Evolutionary conservation across 2,329 filamentous ascomycete genomes (phyloP), one percentile per base, ranked within the genome.

Genomic region (Aspergillus alliaceus): DNA sequence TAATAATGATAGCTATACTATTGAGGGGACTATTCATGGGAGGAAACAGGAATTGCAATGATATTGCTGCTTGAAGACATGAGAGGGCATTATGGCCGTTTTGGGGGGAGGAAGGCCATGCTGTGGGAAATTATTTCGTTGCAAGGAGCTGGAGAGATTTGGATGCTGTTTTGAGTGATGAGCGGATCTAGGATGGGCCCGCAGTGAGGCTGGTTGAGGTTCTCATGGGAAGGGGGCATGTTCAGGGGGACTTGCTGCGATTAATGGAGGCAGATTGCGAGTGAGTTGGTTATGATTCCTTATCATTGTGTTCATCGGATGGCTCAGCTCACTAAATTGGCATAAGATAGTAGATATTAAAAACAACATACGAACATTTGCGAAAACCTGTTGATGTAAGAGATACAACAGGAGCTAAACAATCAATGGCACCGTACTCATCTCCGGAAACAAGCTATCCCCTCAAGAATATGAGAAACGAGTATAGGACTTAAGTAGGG

Each of bases 1-100:
- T 62, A 86, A 86, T 64, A 86, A 86, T 54, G 76, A 82, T 25
- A 83, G 84, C 0, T 86, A 86, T 60, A 84, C 83, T 0, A 83
- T 86, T 49, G 84, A 86, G 72, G 72, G 84, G 6, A 76, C 77
- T 46, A 85, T 86, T 49, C 82, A 86, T 59, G 84, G 84, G 6
- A 72, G 78, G 20, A 74, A 79, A 15, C 75, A 82, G 57, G 66
- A 55, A 1, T n/a, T 86, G 86, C 65, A 86, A 86, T 54, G 82
- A 86, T 29, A 75, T 80, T 18, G 72, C 76, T 14, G 67, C 74
- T 0, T 85, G 82, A 82, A 72, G 78, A 42, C 80, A 85, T 57
- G 73, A 79, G 8, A 72, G 79, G 44, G 79, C 80, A 5, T 75
- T 79, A 1, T 69, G 66, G 7, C 79, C 82, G 55, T 83, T 84